Evolutionary conservation across 352 stramenopile genomes (phyloP).

Genomic region (Hyaloperonospora arabidopsidis): DNA sequence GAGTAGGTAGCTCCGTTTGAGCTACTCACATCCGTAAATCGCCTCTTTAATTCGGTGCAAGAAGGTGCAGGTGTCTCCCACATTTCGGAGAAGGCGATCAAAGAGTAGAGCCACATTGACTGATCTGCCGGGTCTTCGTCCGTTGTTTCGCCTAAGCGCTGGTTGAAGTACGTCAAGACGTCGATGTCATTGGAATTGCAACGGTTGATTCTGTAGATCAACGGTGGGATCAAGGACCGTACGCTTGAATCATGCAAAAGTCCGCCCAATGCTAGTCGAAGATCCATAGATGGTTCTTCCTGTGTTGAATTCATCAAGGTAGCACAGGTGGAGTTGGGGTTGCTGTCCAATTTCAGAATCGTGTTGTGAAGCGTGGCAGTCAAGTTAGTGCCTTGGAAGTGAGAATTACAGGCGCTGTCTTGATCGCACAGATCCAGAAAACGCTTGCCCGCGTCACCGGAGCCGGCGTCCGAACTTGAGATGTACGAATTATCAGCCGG

Average conservation of each 20-base stretch:
- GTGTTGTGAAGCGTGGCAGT: conserved; percentile 17
- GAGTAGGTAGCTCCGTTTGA: conserved; percentile 22
- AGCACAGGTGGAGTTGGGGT: conserved; percentile 1
- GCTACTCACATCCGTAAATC: conserved; percentile 23
- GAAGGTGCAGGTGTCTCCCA: conserved; percentile 34
- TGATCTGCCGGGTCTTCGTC: conserved; percentile 21
- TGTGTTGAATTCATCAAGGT: conserved; percentile 8
- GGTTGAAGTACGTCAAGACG: conserved; percentile 26
- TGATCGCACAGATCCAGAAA: conserved; percentile 26
- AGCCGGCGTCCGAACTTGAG: conserved; percentile 35
- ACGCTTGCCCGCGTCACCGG: conserved; percentile 27
- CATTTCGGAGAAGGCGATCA: conserved; percentile 51
- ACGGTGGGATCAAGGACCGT: conserved; percentile 29
- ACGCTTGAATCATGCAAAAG: conserved; percentile 20
- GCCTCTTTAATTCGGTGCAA: conserved; percentile 8
- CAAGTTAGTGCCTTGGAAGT: conserved; percentile 18
- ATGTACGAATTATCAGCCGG: conserved; percentile 24
- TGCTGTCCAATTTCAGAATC: conserved; percentile 19
- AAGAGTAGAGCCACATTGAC: conserved; percentile 24
- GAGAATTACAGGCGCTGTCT: conserved; percentile 15
- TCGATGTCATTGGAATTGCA: conserved; percentile 26
- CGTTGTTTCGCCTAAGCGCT: conserved; percentile 1
- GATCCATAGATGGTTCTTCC: too few relatives aligned
- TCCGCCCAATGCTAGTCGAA: conserved; percentile 13
- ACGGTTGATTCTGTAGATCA: conserved; percentile 35